Conservation (phyloP, 768 basidiomycete species). For the Leccinellum rugosiceps region DNA sequence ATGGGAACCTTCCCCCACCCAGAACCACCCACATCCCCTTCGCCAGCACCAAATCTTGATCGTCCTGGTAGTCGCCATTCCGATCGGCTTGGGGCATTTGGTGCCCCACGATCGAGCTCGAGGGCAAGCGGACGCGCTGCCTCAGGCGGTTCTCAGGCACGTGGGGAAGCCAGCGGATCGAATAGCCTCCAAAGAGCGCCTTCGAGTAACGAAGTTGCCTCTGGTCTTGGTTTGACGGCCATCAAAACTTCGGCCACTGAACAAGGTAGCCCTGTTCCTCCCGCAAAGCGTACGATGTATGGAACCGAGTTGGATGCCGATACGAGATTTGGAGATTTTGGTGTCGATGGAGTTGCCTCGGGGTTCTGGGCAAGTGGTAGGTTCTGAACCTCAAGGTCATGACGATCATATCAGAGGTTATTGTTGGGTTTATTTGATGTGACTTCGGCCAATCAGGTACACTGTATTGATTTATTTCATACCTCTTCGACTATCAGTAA, state of each 20-base stretch:
- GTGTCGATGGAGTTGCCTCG: slow-evolving; percentile 71
- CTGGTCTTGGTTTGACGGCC: slow-evolving; percentile 41
- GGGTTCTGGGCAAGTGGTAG: slow-evolving; percentile 62
- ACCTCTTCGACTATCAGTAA: not conserved
- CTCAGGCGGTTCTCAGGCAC: slow-evolving; percentile 25
- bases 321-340: slow-evolving; percentile 84
- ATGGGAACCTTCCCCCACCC: slow-evolving; percentile 37
- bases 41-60: slow-evolving; percentile 31
- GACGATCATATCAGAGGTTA: not conserved
- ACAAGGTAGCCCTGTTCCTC: slow-evolving; percentile 38
- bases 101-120: slow-evolving; percentile 38
- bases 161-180: slow-evolving; percentile 28
- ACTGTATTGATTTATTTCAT: slow-evolving; percentile 4
- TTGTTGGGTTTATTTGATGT: slow-evolving; percentile 6
- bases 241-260: slow-evolving; percentile 40
- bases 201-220: slow-evolving; percentile 47
- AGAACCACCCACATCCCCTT: slow-evolving; percentile 34
- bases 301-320: slow-evolving; percentile 80
- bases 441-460: slow-evolving; percentile 7
- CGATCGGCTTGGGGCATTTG: slow-evolving; percentile 28
- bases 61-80: slow-evolving; percentile 34
- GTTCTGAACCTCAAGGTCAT: slow-evolving; percentile 29
- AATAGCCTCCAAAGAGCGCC: slow-evolving; percentile 29
- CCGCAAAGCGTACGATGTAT: slow-evolving; percentile 72
- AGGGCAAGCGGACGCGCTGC: slow-evolving; percentile 29